phyloP scores from a whole-genome alignment of 2,329 filamentous ascomycete species.

The Xylaria hypoxylon region DNA sequence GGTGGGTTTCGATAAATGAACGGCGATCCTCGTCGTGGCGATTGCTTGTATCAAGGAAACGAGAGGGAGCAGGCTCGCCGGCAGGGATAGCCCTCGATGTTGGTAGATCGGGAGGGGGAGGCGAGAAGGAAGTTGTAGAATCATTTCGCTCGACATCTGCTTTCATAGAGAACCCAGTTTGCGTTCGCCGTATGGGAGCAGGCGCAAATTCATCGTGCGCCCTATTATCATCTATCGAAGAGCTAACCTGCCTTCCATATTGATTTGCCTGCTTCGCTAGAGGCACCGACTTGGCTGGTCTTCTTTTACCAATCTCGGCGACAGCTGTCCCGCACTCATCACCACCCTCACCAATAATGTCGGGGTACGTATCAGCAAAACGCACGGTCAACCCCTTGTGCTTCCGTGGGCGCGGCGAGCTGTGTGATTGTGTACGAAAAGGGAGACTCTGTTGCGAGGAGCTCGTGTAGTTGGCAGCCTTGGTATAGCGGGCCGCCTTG shows the following conservation, averaged over 20 bases:
- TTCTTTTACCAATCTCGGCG: constrained; percentile 75
- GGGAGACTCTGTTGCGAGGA: constrained; percentile 58
- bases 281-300: constrained; percentile 56
- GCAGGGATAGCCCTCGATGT: constrained; percentile 49
- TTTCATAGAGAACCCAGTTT: constrained; percentile 65
- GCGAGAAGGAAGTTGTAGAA: constrained; percentile 35
- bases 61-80: constrained; percentile 48
- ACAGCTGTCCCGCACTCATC: constrained; percentile 83
- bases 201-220: constrained; percentile 63
- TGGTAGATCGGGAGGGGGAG: constrained; percentile 42
- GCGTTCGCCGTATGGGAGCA: constrained; percentile 65
- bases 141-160: constrained; percentile 42
- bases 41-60: constrained; percentile 53
- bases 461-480: constrained; percentile 61
- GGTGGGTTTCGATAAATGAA: constrained; percentile 69
- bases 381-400: constrained; percentile 75
- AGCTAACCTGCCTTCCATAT: constrained; percentile 44
- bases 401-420: constrained; percentile 63
- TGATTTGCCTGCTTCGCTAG: constrained; percentile 48
- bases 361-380: constrained; percentile 78
- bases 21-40: constrained; percentile 64
- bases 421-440: constrained; percentile 57
- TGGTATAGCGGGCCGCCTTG: constrained; percentile 66
- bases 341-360: constrained; percentile 90
- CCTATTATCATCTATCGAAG: constrained; percentile 46